Base-by-base conservation (phyloP, 163 green algal genomes). In the Chlorella variabilis region DNA sequence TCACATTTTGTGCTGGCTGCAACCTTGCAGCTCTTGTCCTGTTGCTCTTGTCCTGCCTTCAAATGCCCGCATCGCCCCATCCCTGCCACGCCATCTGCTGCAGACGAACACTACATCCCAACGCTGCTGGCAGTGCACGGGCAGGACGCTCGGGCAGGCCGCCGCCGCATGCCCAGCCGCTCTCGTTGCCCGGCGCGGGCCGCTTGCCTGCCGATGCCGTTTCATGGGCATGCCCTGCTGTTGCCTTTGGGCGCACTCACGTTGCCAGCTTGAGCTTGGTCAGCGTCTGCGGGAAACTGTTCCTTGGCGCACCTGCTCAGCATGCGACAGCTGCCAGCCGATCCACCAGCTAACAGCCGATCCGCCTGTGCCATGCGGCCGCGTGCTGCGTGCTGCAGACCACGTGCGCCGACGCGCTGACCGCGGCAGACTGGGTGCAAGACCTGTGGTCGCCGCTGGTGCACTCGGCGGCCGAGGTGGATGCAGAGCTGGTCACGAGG, bases 91-190 rank as follows among this genome's bases (percentile, higher is more conserved):
- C n/a, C n/a, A n/a, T n/a, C n/a, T 74, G 1, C 36, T 65, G 48
- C 62, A 39, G 92, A 94, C 69, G 92, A 96, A 86, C 90, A 94
- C 87, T 94, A 96, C 87, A 75, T 96, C 39, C 87, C 91, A n/a
- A 94, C 91, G 0, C 85, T 96, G 70, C 87, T 96, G 36, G 90
- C 92, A 1, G 78, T 80, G 15, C 86, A 91, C 41, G 85, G 87
- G 4, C 63, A 87, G 51, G 85, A 93, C 18, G 34, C 86, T 38
- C 63, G 92, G 82, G 70, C 65, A 27, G 5, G 65, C n/a, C n/a
- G n/a, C n/a, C n/a, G n/a, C n/a, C n/a, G n/a, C n/a, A n/a, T n/a
- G n/a, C n/a, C n/a, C n/a, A n/a, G n/a, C n/a, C n/a, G n/a, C n/a
- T n/a, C n/a, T n/a, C n/a, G n/a, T n/a, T n/a, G n/a, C n/a, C n/a